These are phyloP conservation scores for Pyrus bretschneideri DNA, from an alignment of 306 rosid species.

Conservation along the genomic window DNA sequence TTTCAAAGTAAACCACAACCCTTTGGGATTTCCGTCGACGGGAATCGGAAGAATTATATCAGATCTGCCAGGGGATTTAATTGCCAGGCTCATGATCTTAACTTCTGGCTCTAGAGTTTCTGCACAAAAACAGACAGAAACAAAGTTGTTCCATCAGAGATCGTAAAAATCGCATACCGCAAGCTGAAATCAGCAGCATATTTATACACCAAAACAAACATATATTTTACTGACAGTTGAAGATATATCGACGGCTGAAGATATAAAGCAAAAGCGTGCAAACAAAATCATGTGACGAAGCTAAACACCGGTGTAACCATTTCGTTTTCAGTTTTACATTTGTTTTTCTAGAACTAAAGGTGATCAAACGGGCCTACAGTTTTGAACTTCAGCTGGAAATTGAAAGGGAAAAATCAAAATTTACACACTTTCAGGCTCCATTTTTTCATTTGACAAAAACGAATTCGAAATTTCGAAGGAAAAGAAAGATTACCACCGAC, in stretches of 20 bases:
- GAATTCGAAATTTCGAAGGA: not conserved
- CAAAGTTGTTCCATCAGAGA: not conserved
- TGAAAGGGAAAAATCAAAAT: not conserved
- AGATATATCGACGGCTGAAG: not conserved
- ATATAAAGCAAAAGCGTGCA: not conserved
- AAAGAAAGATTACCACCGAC: slow-evolving; percentile 61
- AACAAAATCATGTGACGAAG: too few species aligned
- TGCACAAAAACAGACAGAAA: slow-evolving; percentile 14
- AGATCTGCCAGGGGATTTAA: slow-evolving; percentile 55
- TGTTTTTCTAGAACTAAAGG: not conserved
- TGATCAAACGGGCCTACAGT: not conserved
- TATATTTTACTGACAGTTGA: not conserved
- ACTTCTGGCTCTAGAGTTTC: slow-evolving; percentile 88
- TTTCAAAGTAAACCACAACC: slow-evolving; percentile 90
- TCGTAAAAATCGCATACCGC: not conserved
- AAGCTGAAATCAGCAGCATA: not conserved
- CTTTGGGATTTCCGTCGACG: slow-evolving; percentile 69
- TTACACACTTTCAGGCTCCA: not conserved
- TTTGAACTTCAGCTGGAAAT: not conserved
- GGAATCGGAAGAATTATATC: slow-evolving; percentile 78
- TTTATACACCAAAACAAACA: not conserved
- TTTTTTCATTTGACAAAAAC: not conserved
- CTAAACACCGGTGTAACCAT: too few species aligned
- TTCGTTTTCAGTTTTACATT: not conserved
- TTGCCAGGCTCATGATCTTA: slow-evolving; percentile 79